Conservation (phyloP, 1,139 yeast genomes). For the Scheffersomyces illinoinensis region DNA sequence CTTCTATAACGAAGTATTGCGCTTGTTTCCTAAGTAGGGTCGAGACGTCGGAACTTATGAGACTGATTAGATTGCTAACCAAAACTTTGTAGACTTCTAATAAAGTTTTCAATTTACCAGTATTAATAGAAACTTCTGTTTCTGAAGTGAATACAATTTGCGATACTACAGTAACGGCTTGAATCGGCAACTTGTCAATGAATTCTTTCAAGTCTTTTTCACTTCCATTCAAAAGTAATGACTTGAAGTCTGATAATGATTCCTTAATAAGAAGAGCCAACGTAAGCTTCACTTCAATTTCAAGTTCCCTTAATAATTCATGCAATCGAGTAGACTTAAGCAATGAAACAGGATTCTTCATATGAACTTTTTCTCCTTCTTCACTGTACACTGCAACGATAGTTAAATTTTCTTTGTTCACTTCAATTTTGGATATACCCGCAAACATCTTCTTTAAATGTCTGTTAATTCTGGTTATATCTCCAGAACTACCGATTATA, state of each 20-base stretch:
- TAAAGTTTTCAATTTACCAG: not conserved
- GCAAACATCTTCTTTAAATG: slow-evolving; percentile 75
- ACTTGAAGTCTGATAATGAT: slow-evolving; percentile 8
- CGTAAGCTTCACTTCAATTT: slow-evolving; percentile 51
- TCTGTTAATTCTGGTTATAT: slow-evolving; percentile 50
- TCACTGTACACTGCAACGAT: slow-evolving; percentile 57
- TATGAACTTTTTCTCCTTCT: slow-evolving; percentile 59
- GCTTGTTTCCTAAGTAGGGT: slow-evolving; percentile 45
- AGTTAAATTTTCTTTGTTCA: slow-evolving; percentile 32
- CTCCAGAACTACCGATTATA: slow-evolving; percentile 67
- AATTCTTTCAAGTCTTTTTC: slow-evolving; percentile 7
- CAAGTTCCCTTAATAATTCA: slow-evolving; percentile 68
- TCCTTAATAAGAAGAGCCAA: slow-evolving; percentile 33
- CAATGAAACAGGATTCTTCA: slow-evolving; percentile 48
- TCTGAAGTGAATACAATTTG: slow-evolving; percentile 60
- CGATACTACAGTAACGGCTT: slow-evolving; percentile 54
- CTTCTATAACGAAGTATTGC: slow-evolving; percentile 65
- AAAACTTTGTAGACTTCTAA: slow-evolving; percentile 6
- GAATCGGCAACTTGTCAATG: slow-evolving; percentile 49
- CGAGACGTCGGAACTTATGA: slow-evolving; percentile 22
- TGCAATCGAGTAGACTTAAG: slow-evolving; percentile 45
- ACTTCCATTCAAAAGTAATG: slow-evolving; percentile 9
- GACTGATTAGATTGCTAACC: slow-evolving; percentile 14
- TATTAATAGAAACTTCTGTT: slow-evolving; percentile 32
- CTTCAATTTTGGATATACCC: slow-evolving; percentile 54